A percentile compares a stretch with the other conserved stretches of the same genome.
Evolutionary conservation across 805 yeast species (phyloP).

Genomic region (Ogataea minuta): DNA sequence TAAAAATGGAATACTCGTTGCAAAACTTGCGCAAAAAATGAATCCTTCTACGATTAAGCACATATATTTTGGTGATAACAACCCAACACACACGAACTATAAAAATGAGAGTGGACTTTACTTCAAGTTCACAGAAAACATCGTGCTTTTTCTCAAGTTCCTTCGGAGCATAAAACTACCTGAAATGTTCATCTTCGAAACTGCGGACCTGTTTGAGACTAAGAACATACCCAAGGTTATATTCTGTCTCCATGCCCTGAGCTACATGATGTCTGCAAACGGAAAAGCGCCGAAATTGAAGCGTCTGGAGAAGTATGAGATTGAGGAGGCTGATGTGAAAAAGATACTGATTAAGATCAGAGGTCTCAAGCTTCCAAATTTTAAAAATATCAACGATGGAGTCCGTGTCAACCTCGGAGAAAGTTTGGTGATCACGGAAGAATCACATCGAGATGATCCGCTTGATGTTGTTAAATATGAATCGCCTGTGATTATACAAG

Average conservation of each 20-base stretch:
- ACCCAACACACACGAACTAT: constrained; percentile 16
- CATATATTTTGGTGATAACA: constrained; percentile 49
- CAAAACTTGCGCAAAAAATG: constrained; percentile 70
- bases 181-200: constrained; percentile 82
- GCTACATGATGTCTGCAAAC: constrained; percentile 63
- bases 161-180: constrained; percentile 74
- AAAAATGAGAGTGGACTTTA: constrained; percentile 48
- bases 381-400: constrained; percentile 43
- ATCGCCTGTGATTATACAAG: constrained; percentile 7
- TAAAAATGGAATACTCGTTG: constrained; percentile 82
- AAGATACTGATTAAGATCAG: constrained; percentile 66
- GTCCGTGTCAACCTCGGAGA: constrained; percentile 33
- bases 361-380: constrained; percentile 75
- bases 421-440: constrained; percentile 5
- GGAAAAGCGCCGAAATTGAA: constrained; percentile 59
- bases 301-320: constrained; percentile 57
- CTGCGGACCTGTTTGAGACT: constrained; percentile 89
- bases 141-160: constrained; percentile 74
- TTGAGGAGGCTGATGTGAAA: constrained; percentile 65
- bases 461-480: background rate
- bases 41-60: constrained; percentile 61
- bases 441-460: background rate
- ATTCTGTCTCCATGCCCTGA: constrained; percentile 86
- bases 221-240: constrained; percentile 92
- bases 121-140: constrained; percentile 90